Evolutionary conservation across 306 rosid species (phyloP), one percentile per base, ranked within the genome.

Genomic region (Quillaja saponaria): DNA sequence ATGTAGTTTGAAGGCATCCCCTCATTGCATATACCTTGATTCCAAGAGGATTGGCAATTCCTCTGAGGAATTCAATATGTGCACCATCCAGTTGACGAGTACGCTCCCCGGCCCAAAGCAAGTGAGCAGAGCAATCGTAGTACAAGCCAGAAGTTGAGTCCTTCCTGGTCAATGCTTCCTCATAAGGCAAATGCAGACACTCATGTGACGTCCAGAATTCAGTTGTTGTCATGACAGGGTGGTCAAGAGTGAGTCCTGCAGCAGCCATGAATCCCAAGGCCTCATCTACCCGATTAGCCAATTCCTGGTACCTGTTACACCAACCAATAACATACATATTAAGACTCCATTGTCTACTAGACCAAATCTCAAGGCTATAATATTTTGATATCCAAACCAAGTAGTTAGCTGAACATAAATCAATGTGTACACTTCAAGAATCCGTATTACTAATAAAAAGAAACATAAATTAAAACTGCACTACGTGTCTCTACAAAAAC

Each of bases 161-260:
- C 62, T 57, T 52, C 70, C 90, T 83, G 18, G 95, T 83, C 64
- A 86, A 76, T 7, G 95, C 48, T 67, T 86, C 87, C 69, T 86
- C 95, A 46, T 86, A 86, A 34, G 95, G 87, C 75, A 86, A 77
- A 61, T 49, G 85, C 68, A 86, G 66, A 73, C 95, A 86, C 75
- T 86, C 95, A 39, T 86, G 95, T 15, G 90, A 83, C n/a, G 95
- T 86, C 95, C 95, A 86, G 75, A 86, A 86, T 21, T 86, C 95
- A 13, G 95, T 86, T 33, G 85, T 74, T 14, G 72, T 78, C 87
- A 83, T 83, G 44, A 81, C 31, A 19, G 95, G 90, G 63, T 82
- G 85, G 57, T 86, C 95, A 55, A 74, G 31, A 1, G 95, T 86
- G 49, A 86, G 87, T 25, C 95, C 95, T 1, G 90, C 85, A 17